phyloP scores from a whole-genome alignment of 2,329 filamentous ascomycete genomes.

The Amphichorda felina region DNA sequence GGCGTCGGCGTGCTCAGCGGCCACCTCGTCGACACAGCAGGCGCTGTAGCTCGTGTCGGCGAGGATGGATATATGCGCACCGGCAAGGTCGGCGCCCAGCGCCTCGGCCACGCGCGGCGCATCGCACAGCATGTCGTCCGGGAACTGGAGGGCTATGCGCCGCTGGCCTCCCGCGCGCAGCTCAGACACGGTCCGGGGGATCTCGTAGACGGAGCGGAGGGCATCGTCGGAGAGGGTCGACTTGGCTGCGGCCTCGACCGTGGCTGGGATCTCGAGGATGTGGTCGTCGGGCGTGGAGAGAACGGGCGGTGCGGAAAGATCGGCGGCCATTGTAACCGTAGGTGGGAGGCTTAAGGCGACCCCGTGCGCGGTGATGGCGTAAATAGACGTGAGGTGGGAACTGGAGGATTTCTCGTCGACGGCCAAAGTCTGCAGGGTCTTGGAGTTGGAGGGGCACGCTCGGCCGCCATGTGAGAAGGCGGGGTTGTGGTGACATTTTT shows the following conservation, averaged over 20 bases:
- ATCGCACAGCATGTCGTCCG: constrained; percentile 83
- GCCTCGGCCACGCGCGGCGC: constrained; percentile 67
- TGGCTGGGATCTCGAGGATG: constrained; percentile 40
- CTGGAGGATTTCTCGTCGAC: no score
- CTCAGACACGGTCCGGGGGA: constrained; percentile 65
- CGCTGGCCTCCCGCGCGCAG: constrained; percentile 61
- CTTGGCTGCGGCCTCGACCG: constrained; percentile 18
- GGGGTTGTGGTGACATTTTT: no score
- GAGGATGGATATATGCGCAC: constrained; percentile 61
- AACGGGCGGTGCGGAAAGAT: constrained; percentile 41
- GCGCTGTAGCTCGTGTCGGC: constrained; percentile 95
- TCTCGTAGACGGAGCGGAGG: constrained; percentile 70
- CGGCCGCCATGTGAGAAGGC: no score
- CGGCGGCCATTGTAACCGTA: constrained; percentile 20
- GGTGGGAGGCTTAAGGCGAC: no score
- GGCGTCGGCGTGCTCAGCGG: constrained; percentile 84
- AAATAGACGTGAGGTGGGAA: no score
- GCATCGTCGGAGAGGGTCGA: constrained; percentile 48
- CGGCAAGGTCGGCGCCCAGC: constrained; percentile 12
- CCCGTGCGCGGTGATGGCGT: no score
- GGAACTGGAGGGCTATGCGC: constrained; percentile 86
- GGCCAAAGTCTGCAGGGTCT: neutral
- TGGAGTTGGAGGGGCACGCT: no score
- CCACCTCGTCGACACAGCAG: constrained; percentile 94
- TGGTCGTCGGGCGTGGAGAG: constrained; percentile 53